Evolutionary conservation across 1,284 basidiomycete species (phyloP).

Genomic region (Cryptococcus sp.): DNA sequence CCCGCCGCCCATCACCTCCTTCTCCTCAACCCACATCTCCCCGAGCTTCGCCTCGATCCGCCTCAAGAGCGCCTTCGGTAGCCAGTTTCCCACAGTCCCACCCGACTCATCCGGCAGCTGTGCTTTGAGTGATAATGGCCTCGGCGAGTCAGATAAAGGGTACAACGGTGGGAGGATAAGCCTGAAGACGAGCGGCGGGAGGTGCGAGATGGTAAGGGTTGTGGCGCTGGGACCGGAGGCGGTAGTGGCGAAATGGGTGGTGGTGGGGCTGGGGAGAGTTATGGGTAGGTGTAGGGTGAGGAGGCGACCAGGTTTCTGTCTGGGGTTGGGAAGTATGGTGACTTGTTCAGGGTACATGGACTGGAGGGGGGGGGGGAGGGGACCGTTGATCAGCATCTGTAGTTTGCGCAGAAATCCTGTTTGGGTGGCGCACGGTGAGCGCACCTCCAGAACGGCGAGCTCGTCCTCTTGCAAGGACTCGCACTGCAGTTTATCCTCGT

Average conservation of each 20-base stretch:
- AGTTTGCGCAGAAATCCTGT: no score
- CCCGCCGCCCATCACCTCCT: conserved; percentile 21
- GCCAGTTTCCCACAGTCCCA: conserved; percentile 18
- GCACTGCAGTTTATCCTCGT: conserved; percentile 2
- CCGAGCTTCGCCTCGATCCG: conserved; percentile 13
- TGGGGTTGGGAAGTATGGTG: conserved; percentile 13
- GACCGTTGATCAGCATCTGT: not conserved
- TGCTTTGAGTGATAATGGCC: conserved; percentile 17
- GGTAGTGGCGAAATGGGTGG: conserved; percentile 3
- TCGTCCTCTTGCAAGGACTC: conserved; percentile 32
- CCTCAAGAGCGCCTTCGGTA: conserved; percentile 9
- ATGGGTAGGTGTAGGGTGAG: conserved; percentile 31
- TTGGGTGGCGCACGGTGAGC: conserved; percentile 2
- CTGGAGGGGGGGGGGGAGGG: conserved; percentile 12
- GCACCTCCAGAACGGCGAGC: conserved; percentile 33
- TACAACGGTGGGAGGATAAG: conserved; percentile 31
- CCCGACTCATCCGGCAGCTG: conserved; percentile 8
- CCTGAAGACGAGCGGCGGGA: conserved; percentile 30
- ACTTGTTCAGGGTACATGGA: conserved; percentile 36
- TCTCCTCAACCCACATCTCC: conserved; percentile 24
- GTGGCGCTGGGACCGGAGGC: conserved; percentile 11
- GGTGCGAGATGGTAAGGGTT: conserved; percentile 22
- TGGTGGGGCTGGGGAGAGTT: conserved; percentile 14
- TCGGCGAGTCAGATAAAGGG: conserved; percentile 22
- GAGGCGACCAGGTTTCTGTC: conserved; percentile 15